Evolutionary conservation across 2,329 filamentous ascomycete species (phyloP).

Genomic region (Elsinoe ampelina): DNA sequence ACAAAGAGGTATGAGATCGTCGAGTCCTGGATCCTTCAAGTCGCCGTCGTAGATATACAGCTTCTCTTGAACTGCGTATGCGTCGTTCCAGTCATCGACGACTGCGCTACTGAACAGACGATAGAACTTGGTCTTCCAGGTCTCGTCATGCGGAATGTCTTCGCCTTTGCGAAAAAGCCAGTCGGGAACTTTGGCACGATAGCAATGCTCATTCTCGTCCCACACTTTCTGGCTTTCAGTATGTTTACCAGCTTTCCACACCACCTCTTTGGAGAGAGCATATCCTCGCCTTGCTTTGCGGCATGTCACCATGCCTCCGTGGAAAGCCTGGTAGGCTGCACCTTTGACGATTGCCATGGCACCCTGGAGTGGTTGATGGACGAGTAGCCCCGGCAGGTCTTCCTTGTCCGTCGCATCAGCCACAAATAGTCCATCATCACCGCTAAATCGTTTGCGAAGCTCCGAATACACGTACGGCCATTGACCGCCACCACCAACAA

Average conservation of each 20-base stretch:
- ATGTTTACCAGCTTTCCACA: conserved; percentile 36
- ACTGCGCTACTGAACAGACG: background rate
- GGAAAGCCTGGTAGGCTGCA: conserved; percentile 66
- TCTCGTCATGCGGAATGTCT: background rate
- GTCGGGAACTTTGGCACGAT: background rate
- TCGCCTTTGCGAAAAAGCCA: background rate
- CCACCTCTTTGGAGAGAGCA: background rate
- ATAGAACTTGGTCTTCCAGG: background rate
- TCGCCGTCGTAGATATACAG: background rate
- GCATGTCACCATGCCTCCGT: conserved; percentile 37
- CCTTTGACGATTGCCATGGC: conserved; percentile 73
- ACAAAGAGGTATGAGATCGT: no score
- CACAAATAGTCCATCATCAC: background rate
- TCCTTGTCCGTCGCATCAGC: background rate
- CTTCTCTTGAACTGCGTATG: background rate
- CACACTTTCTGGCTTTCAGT: conserved; percentile 60
- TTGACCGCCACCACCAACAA: conserved; percentile 75
- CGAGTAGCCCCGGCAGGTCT: conserved; percentile 54
- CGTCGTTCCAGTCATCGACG: background rate
- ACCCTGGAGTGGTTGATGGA: conserved; percentile 55
- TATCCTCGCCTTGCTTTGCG: conserved; percentile 7
- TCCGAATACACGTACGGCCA: conserved; percentile 60
- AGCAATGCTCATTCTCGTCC: background rate
- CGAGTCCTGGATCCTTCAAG: background rate
- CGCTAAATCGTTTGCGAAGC: conserved; percentile 58